A percentile compares a stretch with the other conserved stretches of the same genome.
These are phyloP conservation scores for Cinnamomum chago DNA, from an alignment of 164 flowering plant species.

Conservation along the genomic window DNA sequence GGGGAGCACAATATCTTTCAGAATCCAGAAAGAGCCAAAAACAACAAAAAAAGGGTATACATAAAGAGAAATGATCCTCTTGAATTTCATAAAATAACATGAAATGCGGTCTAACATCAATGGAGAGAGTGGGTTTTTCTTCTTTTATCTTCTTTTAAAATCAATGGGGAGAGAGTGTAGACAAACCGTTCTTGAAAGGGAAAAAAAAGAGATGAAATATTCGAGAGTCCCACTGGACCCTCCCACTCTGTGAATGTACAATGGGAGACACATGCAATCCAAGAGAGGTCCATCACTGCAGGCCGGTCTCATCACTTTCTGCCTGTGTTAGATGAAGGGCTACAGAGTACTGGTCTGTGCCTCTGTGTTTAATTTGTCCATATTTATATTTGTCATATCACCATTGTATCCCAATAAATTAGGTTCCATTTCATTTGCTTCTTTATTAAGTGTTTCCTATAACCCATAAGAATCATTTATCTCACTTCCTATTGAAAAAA, in stretches of 20 bases:
- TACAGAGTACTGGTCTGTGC: neutral
- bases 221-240: neutral
- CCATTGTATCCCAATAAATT: neutral
- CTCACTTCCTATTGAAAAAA: no score
- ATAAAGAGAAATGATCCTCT: conserved; percentile 10
- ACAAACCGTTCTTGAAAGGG: no score
- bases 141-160: neutral
- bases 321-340: neutral
- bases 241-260: neutral
- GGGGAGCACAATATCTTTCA: conserved; percentile 20
- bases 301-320: neutral
- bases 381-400: neutral
- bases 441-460: neutral
- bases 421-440: neutral
- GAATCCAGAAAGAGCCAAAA: conserved; percentile 20
- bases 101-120: neutral
- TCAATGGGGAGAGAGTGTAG: neutral
- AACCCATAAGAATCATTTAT: neutral
- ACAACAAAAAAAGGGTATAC: conserved; percentile 5
- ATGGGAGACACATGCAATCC: neutral
- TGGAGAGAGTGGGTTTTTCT: no score
- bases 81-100: no score
- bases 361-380: neutral
- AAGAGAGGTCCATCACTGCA: neutral
- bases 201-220: neutral